Evolutionary conservation across 139 green algal genomes (phyloP).

Genomic region (Zygnema cylindricum): DNA sequence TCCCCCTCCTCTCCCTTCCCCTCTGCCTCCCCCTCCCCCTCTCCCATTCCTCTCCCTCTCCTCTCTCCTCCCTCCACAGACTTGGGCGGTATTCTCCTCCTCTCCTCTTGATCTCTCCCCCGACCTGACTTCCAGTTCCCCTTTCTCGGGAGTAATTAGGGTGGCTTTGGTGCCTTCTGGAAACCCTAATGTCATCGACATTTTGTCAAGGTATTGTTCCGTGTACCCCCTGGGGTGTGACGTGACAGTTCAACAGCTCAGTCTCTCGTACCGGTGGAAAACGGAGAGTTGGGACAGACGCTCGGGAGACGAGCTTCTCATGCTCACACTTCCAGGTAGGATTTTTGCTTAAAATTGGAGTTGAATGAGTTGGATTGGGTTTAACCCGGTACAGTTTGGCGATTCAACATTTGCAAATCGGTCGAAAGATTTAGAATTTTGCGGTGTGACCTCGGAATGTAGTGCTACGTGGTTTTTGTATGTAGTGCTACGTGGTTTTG

Average conservation of each 20-base stretch:
- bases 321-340: constrained; percentile 27
- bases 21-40: neutral
- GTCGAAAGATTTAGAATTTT: neutral
- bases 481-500: neutral
- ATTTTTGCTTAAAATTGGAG: neutral
- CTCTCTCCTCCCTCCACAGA: constrained; percentile 9
- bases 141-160: constrained; percentile 64
- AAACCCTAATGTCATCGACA: neutral
- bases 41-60: neutral
- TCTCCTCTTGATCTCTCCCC: neutral
- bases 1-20: neutral
- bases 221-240: constrained; percentile 2
- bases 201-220: neutral
- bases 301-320: neutral
- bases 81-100: constrained; percentile 41
- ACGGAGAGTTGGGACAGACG: neutral
- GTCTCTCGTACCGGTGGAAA: constrained; percentile 9
- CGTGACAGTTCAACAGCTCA: neutral
- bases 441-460: neutral
- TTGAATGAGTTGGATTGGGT: neutral
- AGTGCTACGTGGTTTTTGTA: neutral
- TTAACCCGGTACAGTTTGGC: neutral
- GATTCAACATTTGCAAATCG: neutral
- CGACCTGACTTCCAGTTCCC: constrained; percentile 8
- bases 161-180: constrained; percentile 49